A percentile compares a stretch with the other conserved stretches of the same genome.
phyloP scores from a whole-genome alignment of 495 filamentous ascomycete species.

The Patellaria atrata region DNA sequence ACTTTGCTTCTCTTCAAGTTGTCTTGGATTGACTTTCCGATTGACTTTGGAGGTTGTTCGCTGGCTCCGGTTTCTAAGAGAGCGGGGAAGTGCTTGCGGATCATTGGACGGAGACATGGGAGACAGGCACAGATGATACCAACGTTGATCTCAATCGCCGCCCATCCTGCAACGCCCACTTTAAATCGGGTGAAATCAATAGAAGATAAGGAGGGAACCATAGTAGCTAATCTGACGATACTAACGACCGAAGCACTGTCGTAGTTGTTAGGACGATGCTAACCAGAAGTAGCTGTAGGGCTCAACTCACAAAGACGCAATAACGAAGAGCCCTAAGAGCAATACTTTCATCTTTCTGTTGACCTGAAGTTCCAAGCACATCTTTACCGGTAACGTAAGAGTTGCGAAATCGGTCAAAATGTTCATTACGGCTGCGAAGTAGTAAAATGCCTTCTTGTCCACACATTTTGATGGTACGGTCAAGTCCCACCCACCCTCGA shows the following conservation, averaged over 20 bases:
- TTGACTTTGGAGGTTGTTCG: too few relatives aligned
- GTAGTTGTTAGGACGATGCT: too few relatives aligned
- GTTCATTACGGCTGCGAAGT: background rate
- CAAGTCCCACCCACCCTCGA: constrained; percentile 2
- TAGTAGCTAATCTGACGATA: constrained; percentile 1
- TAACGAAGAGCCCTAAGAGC: background rate
- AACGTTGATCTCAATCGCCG: constrained; percentile 5
- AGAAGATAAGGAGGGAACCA: background rate
- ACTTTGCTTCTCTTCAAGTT: too few relatives aligned
- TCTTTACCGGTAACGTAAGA: background rate
- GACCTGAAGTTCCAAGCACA: constrained; percentile 2
- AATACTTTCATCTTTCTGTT: background rate
- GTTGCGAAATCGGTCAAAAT: constrained; percentile 2
- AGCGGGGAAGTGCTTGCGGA: too few relatives aligned
- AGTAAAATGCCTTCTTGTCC: constrained; percentile 3
- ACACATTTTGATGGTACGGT: background rate
- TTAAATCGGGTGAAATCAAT: constrained; percentile 3
- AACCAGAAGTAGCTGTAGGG: too few relatives aligned
- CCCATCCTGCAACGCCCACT: constrained; percentile 2
- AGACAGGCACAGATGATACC: constrained; percentile 7
- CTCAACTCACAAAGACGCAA: background rate
- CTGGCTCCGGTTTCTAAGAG: too few relatives aligned
- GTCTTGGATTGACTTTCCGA: too few relatives aligned
- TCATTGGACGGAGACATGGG: constrained; percentile 3
- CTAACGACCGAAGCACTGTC: background rate